Evolutionary conservation across 306 rosid genomes (phyloP).

Genomic region (Aeschynomene evenia): DNA sequence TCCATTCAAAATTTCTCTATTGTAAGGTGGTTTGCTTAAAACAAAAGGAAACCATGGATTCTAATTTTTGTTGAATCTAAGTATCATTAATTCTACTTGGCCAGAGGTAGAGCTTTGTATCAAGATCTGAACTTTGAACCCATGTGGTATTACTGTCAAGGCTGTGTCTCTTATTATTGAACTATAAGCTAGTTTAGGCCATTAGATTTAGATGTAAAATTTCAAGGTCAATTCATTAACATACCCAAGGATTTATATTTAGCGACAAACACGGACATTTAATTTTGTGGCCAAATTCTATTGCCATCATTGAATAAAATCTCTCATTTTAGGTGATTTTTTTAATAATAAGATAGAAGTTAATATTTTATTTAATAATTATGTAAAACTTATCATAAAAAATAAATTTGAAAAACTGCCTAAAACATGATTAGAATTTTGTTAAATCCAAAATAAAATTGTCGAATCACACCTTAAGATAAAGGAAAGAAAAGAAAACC

Average conservation of each 20-base stretch:
- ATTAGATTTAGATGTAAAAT: too few species aligned
- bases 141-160: not conserved
- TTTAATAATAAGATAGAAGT: too few species aligned
- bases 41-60: slow-evolving; percentile 4
- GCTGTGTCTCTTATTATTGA: not conserved
- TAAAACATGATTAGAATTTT: too few species aligned
- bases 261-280: too few species aligned
- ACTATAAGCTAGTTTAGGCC: too few species aligned
- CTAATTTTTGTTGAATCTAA: slow-evolving; percentile 16
- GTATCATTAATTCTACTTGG: slow-evolving; percentile 1
- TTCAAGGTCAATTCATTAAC: not conserved
- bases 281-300: too few species aligned
- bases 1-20: not conserved
- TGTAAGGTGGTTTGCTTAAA: not conserved
- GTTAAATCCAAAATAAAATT: not conserved
- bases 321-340: too few species aligned
- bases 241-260: not conserved
- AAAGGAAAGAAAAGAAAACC: not conserved
- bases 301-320: too few species aligned
- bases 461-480: too few species aligned
- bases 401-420: too few species aligned
- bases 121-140: slow-evolving; percentile 1
- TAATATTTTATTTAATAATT: too few species aligned
- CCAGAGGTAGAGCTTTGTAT: not conserved
- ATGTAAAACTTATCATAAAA: too few species aligned